Evolutionary conservation across 805 yeast genomes (phyloP).

Genomic region (Scheffersomyces ergatensis): DNA sequence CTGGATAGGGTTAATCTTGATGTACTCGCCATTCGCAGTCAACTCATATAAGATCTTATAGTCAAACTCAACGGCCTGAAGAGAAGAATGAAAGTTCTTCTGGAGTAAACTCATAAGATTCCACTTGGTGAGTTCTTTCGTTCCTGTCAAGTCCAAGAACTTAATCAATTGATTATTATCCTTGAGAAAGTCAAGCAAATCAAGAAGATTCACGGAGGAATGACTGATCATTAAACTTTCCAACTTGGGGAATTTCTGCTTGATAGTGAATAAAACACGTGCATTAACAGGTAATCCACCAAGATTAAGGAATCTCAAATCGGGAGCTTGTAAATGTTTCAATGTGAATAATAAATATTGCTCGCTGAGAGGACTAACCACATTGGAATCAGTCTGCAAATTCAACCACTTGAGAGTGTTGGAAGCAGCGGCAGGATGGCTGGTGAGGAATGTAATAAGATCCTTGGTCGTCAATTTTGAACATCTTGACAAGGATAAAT

Average conservation of each 20-base stretch:
- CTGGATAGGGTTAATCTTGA: slow-evolving; percentile 27
- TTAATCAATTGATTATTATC: slow-evolving; percentile 33
- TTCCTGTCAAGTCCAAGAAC: slow-evolving; percentile 66
- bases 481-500: slow-evolving; percentile 58
- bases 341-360: slow-evolving; percentile 46
- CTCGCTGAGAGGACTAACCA: slow-evolving; percentile 56
- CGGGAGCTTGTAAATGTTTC: slow-evolving; percentile 42
- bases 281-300: slow-evolving; percentile 62
- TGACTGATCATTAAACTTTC: slow-evolving; percentile 44
- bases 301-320: slow-evolving; percentile 52
- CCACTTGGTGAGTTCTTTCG: slow-evolving; percentile 59
- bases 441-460: slow-evolving; percentile 62
- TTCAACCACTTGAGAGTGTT: slow-evolving; percentile 63
- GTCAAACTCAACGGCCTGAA: slow-evolving; percentile 66
- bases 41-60: slow-evolving; percentile 53
- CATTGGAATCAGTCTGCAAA: slow-evolving; percentile 60
- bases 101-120: slow-evolving; percentile 33
- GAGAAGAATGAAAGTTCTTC: slow-evolving; percentile 21
- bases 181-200: slow-evolving; percentile 32
- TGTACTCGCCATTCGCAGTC: slow-evolving; percentile 33
- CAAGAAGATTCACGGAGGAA: slow-evolving; percentile 33
- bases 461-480: slow-evolving; percentile 71
- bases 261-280: slow-evolving; percentile 36
- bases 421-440: slow-evolving; percentile 60
- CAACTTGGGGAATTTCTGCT: slow-evolving; percentile 35